A percentile compares a stretch with the other conserved stretches of the same genome.
Conservation (phyloP, 2,329 filamentous ascomycete species). For the Zopfia rhizophila region DNA sequence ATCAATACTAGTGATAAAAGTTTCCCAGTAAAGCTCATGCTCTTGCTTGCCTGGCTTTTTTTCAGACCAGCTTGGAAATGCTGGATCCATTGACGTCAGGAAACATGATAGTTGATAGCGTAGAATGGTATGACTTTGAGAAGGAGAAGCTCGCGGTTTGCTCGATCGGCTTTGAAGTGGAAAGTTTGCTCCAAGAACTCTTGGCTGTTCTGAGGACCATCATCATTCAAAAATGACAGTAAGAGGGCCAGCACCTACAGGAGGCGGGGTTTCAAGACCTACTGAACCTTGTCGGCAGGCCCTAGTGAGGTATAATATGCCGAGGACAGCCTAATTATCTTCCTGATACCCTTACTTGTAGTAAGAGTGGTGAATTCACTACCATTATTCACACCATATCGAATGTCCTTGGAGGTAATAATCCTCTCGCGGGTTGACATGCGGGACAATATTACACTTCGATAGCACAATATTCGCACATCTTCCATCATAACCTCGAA, state of each 20-base stretch:
- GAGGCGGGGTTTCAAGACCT: constrained; percentile 32
- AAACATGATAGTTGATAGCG: constrained; percentile 44
- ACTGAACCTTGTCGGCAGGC: constrained; percentile 24
- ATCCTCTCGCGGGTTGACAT: constrained; percentile 34
- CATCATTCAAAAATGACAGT: constrained; percentile 39
- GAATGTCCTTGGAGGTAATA: constrained; percentile 32
- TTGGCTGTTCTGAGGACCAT: constrained; percentile 31
- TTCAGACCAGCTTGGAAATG: constrained; percentile 24
- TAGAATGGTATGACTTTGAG: constrained; percentile 41
- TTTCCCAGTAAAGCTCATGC: constrained; percentile 28
- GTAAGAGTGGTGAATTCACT: constrained; percentile 35
- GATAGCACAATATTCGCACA: constrained; percentile 31
- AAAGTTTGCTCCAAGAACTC: constrained; percentile 40
- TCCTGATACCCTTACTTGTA: constrained; percentile 37
- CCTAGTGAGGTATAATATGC: constrained; percentile 36
- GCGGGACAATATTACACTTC: constrained; percentile 36
- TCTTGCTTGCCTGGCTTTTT: constrained; percentile 18
- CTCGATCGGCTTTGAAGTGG: constrained; percentile 33
- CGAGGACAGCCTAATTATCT: constrained; percentile 33
- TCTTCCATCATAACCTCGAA: constrained; percentile 42
- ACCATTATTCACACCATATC: constrained; percentile 37
- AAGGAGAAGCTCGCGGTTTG: constrained; percentile 32
- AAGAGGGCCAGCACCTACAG: constrained; percentile 36
- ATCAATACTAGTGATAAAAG: constrained; percentile 27
- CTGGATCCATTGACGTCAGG: constrained; percentile 29